Evolutionary conservation across 2,329 filamentous ascomycete species (phyloP).

Genomic region (Fusarium brachygibbosum): DNA sequence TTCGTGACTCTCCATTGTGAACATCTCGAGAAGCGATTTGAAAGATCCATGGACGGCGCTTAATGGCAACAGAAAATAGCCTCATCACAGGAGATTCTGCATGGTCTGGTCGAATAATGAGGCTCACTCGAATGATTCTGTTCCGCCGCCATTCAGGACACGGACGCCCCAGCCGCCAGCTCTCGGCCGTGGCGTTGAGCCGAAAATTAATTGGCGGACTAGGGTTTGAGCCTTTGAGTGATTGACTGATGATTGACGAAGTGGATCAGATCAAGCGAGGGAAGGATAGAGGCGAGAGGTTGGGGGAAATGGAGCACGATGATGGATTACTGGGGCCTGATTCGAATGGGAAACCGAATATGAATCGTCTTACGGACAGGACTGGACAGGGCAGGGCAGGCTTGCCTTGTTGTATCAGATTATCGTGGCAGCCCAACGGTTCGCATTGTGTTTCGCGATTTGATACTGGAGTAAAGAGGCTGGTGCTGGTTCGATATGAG

Average conservation of each 20-base stretch:
- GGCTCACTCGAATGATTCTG: conserved; percentile 34
- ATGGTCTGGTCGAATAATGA: conserved; percentile 25
- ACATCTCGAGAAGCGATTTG: neutral
- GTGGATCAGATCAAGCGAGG: conserved; percentile 24
- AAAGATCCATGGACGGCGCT: neutral
- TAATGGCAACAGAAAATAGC: conserved; percentile 1
- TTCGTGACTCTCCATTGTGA: too few relatives aligned
- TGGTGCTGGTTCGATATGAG: conserved; percentile 18
- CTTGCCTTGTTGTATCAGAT: conserved; percentile 10
- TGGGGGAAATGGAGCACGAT: conserved; percentile 12
- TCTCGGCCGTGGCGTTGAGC: conserved; percentile 29
- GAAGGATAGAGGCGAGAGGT: conserved; percentile 19
- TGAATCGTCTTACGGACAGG: conserved; percentile 11
- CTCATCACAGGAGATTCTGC: conserved; percentile 2
- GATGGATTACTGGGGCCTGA: conserved; percentile 26
- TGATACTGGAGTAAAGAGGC: conserved; percentile 5
- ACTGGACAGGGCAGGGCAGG: too few relatives aligned
- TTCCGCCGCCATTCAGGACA: conserved; percentile 19
- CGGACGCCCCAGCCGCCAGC: conserved; percentile 11
- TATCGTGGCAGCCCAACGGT: conserved; percentile 17
- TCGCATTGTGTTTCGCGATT: neutral
- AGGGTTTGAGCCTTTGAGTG: conserved; percentile 18
- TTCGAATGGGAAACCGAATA: conserved; percentile 23
- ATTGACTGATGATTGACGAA: conserved; percentile 14
- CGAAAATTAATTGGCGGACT: conserved; percentile 22